Base-by-base conservation (phyloP, 768 basidiomycete genomes). In the Phaeotremella skinneri region DNA sequence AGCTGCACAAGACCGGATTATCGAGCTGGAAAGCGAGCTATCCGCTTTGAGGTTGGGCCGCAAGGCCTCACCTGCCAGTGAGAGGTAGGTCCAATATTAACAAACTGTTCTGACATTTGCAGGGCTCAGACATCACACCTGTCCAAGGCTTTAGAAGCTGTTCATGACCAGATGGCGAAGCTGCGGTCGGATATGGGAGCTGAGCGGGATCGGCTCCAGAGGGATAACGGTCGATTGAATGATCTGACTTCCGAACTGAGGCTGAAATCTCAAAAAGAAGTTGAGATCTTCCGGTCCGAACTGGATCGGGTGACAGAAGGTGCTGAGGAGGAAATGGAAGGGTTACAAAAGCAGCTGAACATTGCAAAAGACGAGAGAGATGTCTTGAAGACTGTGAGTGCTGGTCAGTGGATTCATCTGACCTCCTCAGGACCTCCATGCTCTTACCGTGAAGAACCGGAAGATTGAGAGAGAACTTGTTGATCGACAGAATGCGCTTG, bases 11-110 rank as follows among this genome's bases (percentile, higher is more conserved):
- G 68, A 72, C 16, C 56, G 64, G 11, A 71, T 70, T 13, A 51
- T 56, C 6, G 54, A 73, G 32, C 63, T 75, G 6, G 74, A 75
- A 59, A 66, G 64, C 37, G 67, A 73, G 52, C 55, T 72, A 37
- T 30, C 61, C 29, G 59, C 62, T 2, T 45, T 73, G 27, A n/a
- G 52, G 16, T 61, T 68, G 55, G 17, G 68, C 13, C 69, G 68
- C 51, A 69, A 66, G 32, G 68, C 64, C 13, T 64, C 66, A 5
- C 48, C 64, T 41, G 71, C 63, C 42, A 64, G 64, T 37, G 54
- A 69, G 29, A 39, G 62, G 41, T 59, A 70, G 4, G 49, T 32
- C 29, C 20, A 7, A 27, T 20, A 48, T n/a, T 7, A 26, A 48
- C 6, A 11, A 13, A 27, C 17, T 29, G 49, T n/a, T n/a, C 21